Conservation (phyloP, 164 flowering plant species). For the Aristolochia fimbriata region DNA sequence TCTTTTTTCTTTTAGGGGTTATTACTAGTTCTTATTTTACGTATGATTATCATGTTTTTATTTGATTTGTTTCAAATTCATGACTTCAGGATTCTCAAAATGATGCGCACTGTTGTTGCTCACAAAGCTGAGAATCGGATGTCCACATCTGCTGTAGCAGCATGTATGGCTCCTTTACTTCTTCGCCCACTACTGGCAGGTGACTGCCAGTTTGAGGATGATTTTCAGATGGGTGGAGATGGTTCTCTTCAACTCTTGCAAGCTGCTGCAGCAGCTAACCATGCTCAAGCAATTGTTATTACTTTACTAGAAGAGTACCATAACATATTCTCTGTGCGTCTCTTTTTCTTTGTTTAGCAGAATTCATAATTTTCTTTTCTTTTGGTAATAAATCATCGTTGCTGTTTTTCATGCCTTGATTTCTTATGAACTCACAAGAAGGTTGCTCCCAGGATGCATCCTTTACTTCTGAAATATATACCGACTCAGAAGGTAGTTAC, state of each 20-base stretch:
- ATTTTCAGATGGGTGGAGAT: conserved; percentile 78
- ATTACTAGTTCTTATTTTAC: not conserved
- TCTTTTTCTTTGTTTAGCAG: not conserved
- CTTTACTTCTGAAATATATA: conserved; percentile 41
- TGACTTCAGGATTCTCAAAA: conserved; percentile 58
- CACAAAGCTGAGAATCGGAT: conserved; percentile 73
- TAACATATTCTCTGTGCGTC: conserved; percentile 67
- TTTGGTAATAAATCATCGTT: not conserved
- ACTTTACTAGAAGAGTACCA: conserved; percentile 82
- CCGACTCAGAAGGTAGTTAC: conserved; percentile 72
- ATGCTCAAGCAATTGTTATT: conserved; percentile 91
- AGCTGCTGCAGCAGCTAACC: conserved; percentile 99
- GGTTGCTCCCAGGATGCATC: conserved; percentile 47
- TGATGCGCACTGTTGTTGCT: conserved; percentile 91
- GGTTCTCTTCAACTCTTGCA: conserved; percentile 85
- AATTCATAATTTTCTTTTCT: not conserved
- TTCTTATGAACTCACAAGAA: conserved; percentile 9
- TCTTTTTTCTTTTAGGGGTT: not conserved
- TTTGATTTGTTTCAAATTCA: not conserved
- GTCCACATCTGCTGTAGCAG: conserved; percentile 94
- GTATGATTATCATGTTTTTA: not conserved
- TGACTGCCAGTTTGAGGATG: conserved; percentile 75
- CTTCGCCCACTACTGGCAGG: conserved; percentile 95
- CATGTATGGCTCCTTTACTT: conserved; percentile 99
- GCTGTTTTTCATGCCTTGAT: not conserved